Evolutionary conservation across 2,329 filamentous ascomycete species (phyloP).

Genomic region (Microcera coccophila): DNA sequence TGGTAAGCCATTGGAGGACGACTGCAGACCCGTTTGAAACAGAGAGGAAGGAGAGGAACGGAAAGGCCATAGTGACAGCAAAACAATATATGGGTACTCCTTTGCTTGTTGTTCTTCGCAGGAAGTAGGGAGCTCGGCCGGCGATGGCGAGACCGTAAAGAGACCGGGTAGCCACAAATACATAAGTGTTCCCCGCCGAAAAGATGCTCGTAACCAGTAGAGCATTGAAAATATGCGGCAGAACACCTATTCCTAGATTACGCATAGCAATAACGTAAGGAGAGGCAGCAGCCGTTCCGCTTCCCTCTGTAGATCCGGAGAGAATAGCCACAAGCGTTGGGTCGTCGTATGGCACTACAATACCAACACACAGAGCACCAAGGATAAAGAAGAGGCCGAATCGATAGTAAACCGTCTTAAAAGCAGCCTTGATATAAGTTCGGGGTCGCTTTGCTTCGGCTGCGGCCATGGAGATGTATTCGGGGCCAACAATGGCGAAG

Average conservation of each 20-base stretch:
- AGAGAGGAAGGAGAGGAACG: conserved; percentile 41
- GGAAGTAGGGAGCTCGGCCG: conserved; percentile 45
- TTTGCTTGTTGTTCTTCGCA: conserved; percentile 48
- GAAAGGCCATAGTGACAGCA: conserved; percentile 40
- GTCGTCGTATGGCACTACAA: neutral
- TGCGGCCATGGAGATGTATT: neutral
- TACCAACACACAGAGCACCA: conserved; percentile 27
- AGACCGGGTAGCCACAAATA: conserved; percentile 39
- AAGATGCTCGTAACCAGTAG: conserved; percentile 42
- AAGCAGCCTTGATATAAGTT: conserved; percentile 63
- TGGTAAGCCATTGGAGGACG: conserved; percentile 43
- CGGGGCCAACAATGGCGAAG: conserved; percentile 1
- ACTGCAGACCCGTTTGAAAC: conserved; percentile 36
- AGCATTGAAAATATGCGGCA: conserved; percentile 48
- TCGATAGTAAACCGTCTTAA: conserved; percentile 69
- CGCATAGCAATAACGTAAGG: conserved; percentile 1
- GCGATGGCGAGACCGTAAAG: conserved; percentile 41
- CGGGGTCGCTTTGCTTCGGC: conserved; percentile 40
- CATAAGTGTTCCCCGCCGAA: conserved; percentile 51
- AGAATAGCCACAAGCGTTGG: neutral
- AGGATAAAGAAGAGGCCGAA: conserved; percentile 67
- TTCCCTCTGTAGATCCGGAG: neutral
- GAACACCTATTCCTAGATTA: conserved; percentile 33
- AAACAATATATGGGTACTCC: conserved; percentile 53
- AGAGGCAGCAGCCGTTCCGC: neutral